Evolutionary conservation across 2,329 filamentous ascomycete genomes (phyloP).

Genomic region (Stachybotrys chlorohalonatus): DNA sequence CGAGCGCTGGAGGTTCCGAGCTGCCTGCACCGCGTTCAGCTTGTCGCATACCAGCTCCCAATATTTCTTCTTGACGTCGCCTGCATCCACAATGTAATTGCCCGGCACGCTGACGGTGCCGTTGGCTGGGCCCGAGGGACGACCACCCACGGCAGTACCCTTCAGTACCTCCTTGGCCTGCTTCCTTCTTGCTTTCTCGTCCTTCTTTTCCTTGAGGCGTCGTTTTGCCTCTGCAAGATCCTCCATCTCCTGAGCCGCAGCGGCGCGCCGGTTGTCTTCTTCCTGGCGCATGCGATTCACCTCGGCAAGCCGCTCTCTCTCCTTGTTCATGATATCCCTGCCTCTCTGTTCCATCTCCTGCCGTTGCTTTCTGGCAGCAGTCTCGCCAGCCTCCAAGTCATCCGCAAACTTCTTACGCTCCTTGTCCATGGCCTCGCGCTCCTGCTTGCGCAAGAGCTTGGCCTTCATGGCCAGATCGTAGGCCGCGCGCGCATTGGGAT

Average conservation of each 20-base stretch:
- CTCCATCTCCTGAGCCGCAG: conserved; percentile 28
- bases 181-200: conserved; percentile 27
- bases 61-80: conserved; percentile 21
- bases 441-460: conserved; percentile 56
- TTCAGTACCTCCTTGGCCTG: conserved; percentile 26
- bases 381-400: conserved; percentile 73
- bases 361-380: conserved; percentile 52
- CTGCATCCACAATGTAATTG: conserved; percentile 21
- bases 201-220: conserved; percentile 29
- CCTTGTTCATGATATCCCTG: conserved; percentile 24
- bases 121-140: conserved; percentile 18
- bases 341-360: conserved; percentile 31
- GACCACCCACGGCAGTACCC: conserved; percentile 8
- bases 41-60: conserved; percentile 33
- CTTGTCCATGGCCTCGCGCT: conserved; percentile 65
- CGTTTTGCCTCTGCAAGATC: conserved; percentile 26
- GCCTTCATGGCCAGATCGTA: conserved; percentile 75
- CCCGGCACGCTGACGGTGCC: conserved; percentile 26
- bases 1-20: conserved; percentile 19
- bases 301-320: conserved; percentile 26
- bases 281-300: conserved; percentile 27
- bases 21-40: conserved; percentile 26
- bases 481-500: conserved; percentile 58
- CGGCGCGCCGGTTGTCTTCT: conserved; percentile 22
- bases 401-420: conserved; percentile 71